Percentiles rank a stretch among this genome's conserved stretches.
Conservation (phyloP, 768 basidiomycete species). For the Tylopilus vinaceipallidus region DNA sequence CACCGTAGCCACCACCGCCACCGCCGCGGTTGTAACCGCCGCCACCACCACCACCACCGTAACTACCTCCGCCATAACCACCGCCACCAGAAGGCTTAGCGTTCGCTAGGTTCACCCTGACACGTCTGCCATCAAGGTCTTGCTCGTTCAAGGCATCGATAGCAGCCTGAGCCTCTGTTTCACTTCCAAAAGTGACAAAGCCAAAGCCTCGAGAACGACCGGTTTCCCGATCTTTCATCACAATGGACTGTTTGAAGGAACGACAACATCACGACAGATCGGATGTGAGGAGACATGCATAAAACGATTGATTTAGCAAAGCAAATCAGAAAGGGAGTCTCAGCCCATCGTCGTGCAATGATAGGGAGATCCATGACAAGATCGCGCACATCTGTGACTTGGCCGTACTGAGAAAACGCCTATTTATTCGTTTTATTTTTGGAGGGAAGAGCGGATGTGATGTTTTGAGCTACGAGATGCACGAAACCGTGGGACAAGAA, state of each 20-base stretch:
- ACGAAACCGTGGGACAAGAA: background rate
- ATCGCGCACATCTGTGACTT: conserved; percentile 50
- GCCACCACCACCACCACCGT: conserved; percentile 2
- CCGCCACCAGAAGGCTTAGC: conserved; percentile 28
- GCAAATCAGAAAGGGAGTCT: conserved; percentile 22
- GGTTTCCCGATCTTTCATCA: conserved; percentile 52
- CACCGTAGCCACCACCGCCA: conserved; percentile 6
- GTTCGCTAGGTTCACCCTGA: conserved; percentile 48
- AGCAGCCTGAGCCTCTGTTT: conserved; percentile 42
- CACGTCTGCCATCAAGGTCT: conserved; percentile 52
- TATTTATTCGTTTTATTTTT: conserved; percentile 16
- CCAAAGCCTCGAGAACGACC: conserved; percentile 58
- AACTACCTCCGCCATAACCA: conserved; percentile 7
- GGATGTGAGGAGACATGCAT: conserved; percentile 19
- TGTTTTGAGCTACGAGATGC: conserved; percentile 5
- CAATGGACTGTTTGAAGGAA: conserved; percentile 27
- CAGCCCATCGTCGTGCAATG: conserved; percentile 32
- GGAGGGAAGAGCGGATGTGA: conserved; percentile 1
- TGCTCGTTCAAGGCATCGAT: conserved; percentile 47
- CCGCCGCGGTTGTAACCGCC: conserved; percentile 2
- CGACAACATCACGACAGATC: conserved; percentile 6
- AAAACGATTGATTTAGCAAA: conserved; percentile 26
- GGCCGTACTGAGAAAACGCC: conserved; percentile 45
- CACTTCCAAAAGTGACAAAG: conserved; percentile 43
- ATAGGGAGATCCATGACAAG: conserved; percentile 29